phyloP scores from a whole-genome alignment of 2,329 filamentous ascomycete species.

The Clathrospora elynae region DNA sequence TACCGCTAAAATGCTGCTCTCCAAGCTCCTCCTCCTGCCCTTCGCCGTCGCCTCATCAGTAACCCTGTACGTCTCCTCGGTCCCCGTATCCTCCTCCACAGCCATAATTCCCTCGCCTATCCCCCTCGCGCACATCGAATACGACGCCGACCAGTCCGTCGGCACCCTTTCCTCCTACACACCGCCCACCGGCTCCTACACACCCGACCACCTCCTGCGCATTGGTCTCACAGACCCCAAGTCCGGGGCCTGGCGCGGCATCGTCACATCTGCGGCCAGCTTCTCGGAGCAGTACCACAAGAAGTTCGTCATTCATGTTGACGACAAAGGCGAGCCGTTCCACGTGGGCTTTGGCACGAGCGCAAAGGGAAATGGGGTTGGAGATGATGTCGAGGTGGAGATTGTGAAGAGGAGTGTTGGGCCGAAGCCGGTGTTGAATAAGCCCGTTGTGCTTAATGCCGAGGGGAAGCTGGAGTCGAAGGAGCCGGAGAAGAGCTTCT shows the following conservation, averaged over 20 bases:
- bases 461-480: constrained; percentile 57
- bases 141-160: constrained; percentile 45
- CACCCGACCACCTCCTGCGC: constrained; percentile 49
- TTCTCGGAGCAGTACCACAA: constrained; percentile 51
- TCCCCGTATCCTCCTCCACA: constrained; percentile 81
- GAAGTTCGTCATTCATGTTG: constrained; percentile 52
- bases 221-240: constrained; percentile 51
- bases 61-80: constrained; percentile 66
- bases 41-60: constrained; percentile 47
- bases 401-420: constrained; percentile 48
- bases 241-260: constrained; percentile 50
- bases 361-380: constrained; percentile 39
- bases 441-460: constrained; percentile 61
- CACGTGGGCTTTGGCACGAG: constrained; percentile 53
- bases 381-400: constrained; percentile 50
- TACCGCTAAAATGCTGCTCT: constrained; percentile 44
- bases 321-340: constrained; percentile 51
- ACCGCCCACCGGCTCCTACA: constrained; percentile 43
- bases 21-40: constrained; percentile 44
- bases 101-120: constrained; percentile 44
- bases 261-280: constrained; percentile 53
- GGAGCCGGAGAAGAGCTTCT: constrained; percentile 56
- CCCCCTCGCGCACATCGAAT: constrained; percentile 52
- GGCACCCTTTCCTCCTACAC: constrained; percentile 46
- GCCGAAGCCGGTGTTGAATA: constrained; percentile 55